These are phyloP conservation scores for Staphylotrichum tortipilum DNA, from an alignment of 495 filamentous ascomycete species.

Conservation along the genomic window DNA sequence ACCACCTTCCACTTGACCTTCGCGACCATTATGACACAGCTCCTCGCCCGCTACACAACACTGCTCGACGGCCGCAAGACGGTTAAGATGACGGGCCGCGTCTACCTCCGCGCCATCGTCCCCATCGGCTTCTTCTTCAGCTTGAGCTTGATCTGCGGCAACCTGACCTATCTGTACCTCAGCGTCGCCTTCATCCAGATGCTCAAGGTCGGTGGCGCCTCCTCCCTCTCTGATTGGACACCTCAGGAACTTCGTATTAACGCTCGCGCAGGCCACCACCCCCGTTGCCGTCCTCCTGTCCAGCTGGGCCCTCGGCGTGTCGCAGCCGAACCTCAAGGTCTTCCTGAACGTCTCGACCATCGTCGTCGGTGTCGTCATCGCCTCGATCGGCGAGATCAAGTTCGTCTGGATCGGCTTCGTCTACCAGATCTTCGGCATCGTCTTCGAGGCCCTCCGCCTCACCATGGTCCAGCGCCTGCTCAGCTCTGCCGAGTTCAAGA, in stretches of 20 bases:
- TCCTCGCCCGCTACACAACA: constrained; percentile 75
- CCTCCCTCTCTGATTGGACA: background rate
- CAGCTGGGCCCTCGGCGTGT: constrained; percentile 73
- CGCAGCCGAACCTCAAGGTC: constrained; percentile 65
- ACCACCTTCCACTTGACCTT: constrained; percentile 91
- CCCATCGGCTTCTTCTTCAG: constrained; percentile 91
- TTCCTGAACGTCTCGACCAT: constrained; percentile 82
- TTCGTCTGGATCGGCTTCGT: constrained; percentile 82
- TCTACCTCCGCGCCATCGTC: constrained; percentile 85
- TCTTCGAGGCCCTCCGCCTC: constrained; percentile 84
- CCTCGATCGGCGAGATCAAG: constrained; percentile 85
- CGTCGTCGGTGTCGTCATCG: constrained; percentile 82
- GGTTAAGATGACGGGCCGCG: constrained; percentile 86
- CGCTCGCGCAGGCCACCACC: constrained; percentile 60
- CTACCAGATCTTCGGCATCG: constrained; percentile 74
- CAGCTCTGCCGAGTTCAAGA: constrained; percentile 87
- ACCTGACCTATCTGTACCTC: constrained; percentile 86
- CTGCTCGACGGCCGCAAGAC: constrained; percentile 82
- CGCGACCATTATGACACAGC: constrained; percentile 82
- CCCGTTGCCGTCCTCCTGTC: constrained; percentile 82
- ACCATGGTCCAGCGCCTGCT: constrained; percentile 87
- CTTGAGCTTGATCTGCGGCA: constrained; percentile 88
- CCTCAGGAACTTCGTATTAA: constrained; percentile 17
- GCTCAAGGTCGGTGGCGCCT: constrained; percentile 70
- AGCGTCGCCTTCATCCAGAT: constrained; percentile 96